These are phyloP conservation scores for Amoebophrya sp. DNA, from an alignment of 169 alveolate species.

Conservation along the genomic window DNA sequence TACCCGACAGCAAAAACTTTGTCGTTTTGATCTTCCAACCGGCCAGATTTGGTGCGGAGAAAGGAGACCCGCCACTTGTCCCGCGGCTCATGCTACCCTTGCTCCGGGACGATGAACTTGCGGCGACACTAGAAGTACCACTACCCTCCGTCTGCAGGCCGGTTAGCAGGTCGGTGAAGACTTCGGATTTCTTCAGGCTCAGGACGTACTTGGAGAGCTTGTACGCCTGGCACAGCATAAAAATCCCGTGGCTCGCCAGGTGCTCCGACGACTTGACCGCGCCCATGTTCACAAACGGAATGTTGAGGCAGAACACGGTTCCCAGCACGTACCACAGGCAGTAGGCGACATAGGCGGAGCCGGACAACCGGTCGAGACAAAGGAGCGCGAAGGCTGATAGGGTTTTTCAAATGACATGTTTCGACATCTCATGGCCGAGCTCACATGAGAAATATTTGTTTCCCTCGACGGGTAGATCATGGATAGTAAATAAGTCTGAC, in stretches of 20 bases:
- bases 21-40: neutral
- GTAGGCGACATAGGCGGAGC: constrained; percentile 52
- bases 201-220: constrained; percentile 36
- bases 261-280: constrained; percentile 89
- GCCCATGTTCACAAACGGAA: constrained; percentile 87
- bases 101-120: too few species aligned
- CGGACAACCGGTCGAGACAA: neutral
- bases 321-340: constrained; percentile 85
- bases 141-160: too few species aligned
- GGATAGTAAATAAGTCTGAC: too few species aligned
- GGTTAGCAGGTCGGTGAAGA: neutral
- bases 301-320: constrained; percentile 84
- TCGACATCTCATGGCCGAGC: too few species aligned
- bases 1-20: neutral
- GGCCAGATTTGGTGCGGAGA: too few species aligned
- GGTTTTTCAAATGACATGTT: too few species aligned
- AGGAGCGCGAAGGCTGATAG: neutral
- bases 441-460: too few species aligned
- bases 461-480: too few species aligned
- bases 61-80: too few species aligned
- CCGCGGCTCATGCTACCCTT: too few species aligned
- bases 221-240: constrained; percentile 61
- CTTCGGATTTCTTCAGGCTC: neutral
- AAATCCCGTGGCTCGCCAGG: constrained; percentile 90
- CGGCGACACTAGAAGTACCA: too few species aligned